These are phyloP conservation scores for Leptosphaerulina australis DNA, from an alignment of 2,329 filamentous ascomycete species.

Conservation along the genomic window DNA sequence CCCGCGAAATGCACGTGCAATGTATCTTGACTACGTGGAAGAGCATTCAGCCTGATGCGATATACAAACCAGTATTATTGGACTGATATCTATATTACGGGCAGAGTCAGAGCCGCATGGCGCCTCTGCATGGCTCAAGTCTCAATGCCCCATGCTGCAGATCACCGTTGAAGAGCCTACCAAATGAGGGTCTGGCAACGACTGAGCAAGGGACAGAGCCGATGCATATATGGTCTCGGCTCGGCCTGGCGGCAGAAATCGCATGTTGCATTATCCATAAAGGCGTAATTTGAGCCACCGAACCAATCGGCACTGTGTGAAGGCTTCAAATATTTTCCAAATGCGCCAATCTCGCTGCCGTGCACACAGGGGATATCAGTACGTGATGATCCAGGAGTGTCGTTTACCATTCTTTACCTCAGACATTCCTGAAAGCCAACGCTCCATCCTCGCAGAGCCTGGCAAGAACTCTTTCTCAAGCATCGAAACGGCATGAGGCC, in stretches of 20 bases:
- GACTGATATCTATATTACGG: slow-evolving; percentile 8
- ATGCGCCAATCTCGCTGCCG: neutral
- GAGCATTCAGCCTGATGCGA: slow-evolving; percentile 1
- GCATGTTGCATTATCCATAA: slow-evolving; percentile 30
- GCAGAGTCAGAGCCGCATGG: slow-evolving; percentile 38
- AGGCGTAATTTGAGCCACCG: slow-evolving; percentile 28
- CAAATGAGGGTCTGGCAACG: slow-evolving; percentile 20
- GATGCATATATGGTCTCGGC: slow-evolving; percentile 19
- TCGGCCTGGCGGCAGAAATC: slow-evolving; percentile 30
- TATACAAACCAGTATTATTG: slow-evolving; percentile 7
- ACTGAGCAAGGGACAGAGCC: slow-evolving; percentile 17
- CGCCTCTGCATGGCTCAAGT: slow-evolving; percentile 36
- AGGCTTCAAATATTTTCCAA: neutral
- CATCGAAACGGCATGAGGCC: slow-evolving; percentile 26
- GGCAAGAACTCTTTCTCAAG: slow-evolving; percentile 31
- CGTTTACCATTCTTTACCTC: slow-evolving; percentile 12
- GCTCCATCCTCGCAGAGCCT: slow-evolving; percentile 9
- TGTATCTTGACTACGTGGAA: slow-evolving; percentile 1
- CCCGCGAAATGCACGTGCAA: slow-evolving; percentile 12
- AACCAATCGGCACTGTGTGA: slow-evolving; percentile 11
- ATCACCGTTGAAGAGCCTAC: slow-evolving; percentile 29
- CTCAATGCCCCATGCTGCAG: slow-evolving; percentile 34
- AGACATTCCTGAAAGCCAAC: slow-evolving; percentile 10
- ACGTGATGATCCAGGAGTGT: neutral
- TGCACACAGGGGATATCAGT: neutral